Evolutionary conservation across 805 yeast genomes (phyloP).

Genomic region (Ogataea saltuana): DNA sequence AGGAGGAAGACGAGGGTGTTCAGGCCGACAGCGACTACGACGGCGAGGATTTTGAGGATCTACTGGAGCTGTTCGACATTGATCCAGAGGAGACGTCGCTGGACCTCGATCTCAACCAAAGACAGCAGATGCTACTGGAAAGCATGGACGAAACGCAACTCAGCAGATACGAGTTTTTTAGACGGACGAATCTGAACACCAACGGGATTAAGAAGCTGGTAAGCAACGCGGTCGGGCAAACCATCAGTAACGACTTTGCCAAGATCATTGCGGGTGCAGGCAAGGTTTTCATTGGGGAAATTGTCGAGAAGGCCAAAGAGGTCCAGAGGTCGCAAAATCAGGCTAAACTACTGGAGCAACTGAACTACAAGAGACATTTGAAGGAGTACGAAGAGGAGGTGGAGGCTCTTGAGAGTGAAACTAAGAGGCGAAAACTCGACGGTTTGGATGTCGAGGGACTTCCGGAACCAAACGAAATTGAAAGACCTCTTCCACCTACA

Average conservation of each 20-base stretch:
- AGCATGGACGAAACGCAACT: constrained; percentile 80
- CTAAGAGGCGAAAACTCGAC: constrained; percentile 41
- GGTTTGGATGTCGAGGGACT: constrained; percentile 37
- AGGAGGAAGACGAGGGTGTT: constrained; percentile 33
- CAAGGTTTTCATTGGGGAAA: constrained; percentile 86
- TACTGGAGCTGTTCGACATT: constrained; percentile 33
- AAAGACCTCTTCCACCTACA: constrained; percentile 31
- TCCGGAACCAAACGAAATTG: constrained; percentile 30
- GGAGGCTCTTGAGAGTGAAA: constrained; percentile 31
- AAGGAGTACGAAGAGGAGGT: constrained; percentile 25
- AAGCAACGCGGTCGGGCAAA: constrained; percentile 74
- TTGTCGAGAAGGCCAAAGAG: constrained; percentile 77
- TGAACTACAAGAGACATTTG: constrained; percentile 42
- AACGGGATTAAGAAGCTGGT: constrained; percentile 80
- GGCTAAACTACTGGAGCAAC: constrained; percentile 40
- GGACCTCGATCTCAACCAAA: constrained; percentile 52
- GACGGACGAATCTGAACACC: constrained; percentile 74
- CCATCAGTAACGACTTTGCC: constrained; percentile 76
- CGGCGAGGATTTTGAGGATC: constrained; percentile 33
- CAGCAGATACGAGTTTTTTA: constrained; percentile 81
- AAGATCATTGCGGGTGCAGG: constrained; percentile 83
- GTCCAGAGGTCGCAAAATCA: constrained; percentile 60
- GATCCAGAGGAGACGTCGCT: constrained; percentile 34
- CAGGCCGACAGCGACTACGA: constrained; percentile 27
- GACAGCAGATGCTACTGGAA: constrained; percentile 62